phyloP scores from a whole-genome alignment of 2,329 filamentous ascomycete species.

The Paramyrothecium sp. region DNA sequence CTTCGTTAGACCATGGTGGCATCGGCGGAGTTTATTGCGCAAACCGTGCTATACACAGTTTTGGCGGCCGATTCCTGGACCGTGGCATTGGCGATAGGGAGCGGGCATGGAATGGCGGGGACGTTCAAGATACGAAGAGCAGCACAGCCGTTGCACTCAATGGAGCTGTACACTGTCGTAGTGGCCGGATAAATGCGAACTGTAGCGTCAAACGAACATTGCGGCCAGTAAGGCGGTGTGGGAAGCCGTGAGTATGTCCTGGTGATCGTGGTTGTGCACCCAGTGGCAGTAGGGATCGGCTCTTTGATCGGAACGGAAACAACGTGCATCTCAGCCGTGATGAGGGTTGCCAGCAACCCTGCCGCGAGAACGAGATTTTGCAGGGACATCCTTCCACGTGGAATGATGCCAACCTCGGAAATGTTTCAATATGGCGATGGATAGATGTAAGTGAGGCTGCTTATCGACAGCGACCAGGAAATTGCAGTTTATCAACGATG shows the following conservation, averaged over 20 bases:
- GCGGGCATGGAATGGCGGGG: conserved; percentile 22
- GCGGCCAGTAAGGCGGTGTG: conserved; percentile 26
- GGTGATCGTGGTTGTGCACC: conserved; percentile 22
- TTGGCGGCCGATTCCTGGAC: conserved; percentile 15
- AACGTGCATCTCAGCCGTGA: not conserved
- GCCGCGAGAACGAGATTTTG: not conserved
- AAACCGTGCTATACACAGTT: conserved; percentile 25
- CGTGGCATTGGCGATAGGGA: conserved; percentile 14
- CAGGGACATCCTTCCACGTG: not conserved
- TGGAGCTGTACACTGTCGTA: conserved; percentile 13
- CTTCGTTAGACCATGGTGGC: conserved; percentile 2
- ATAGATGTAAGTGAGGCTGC: not conserved
- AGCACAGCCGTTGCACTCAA: conserved; percentile 31
- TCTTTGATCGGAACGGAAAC: not conserved
- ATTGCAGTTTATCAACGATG: too few species aligned
- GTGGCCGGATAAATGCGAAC: conserved; percentile 24
- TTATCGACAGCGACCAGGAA: too few species aligned
- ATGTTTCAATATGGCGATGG: not conserved
- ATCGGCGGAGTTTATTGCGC: conserved; percentile 5
- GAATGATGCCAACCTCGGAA: not conserved
- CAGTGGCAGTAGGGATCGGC: conserved; percentile 12
- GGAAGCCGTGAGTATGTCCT: conserved; percentile 16
- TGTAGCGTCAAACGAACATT: conserved; percentile 18
- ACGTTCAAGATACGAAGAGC: conserved; percentile 15
- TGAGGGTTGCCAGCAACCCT: not conserved